Base-by-base conservation (phyloP, 306 rosid species). In the Psophocarpus tetragonolobus region DNA sequence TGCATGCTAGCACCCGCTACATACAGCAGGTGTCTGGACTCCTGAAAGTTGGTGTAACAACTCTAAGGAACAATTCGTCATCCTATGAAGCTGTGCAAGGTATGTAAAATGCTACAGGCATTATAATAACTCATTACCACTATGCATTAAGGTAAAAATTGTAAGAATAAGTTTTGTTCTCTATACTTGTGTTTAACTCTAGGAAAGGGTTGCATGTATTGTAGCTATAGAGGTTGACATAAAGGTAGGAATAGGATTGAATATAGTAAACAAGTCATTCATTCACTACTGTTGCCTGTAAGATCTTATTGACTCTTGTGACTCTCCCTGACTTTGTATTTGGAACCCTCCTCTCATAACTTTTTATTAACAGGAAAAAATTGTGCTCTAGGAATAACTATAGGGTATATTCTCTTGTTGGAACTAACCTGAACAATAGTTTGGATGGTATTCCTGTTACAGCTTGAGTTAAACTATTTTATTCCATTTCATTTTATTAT, bases 1-100 rank as follows among this genome's bases (percentile, higher is more conserved):
- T 93, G 84, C 96, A 93, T 54, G 99, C 99, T 44, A 91, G 99
- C 80, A 90, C 93, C 71, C 90, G 85, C 58, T 96, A 96, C 69
- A 81, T 96, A 75, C 92, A 91, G 70, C 99, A 96, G 73, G 98
- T 96, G 51, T 92, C 99, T 51, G 96, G 96, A 67, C 93, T 96
- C 41, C 79, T 96, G 30, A 96, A 93, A 90, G 87, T 85, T 74
- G 90, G 99, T 36, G 99, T 88, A 47, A 91, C 94, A 56, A 93
- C 94, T 68, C 85, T 96, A 21, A 91, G 99, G 51, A 91, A 65
- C 80, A 93, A 85, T 82, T 86, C 99, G 32, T 86, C 99, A 6
- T 91, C 99, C 42, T 86, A 91, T 81, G 99, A 96, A 73, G 90
- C 66, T 73, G 97, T 86, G 74, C 99, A 91, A 92, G 99, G 99